Percentiles rank a stretch among this genome's conserved stretches.
Conservation (phyloP, 495 filamentous ascomycete genomes). For the Neohortaea acidophila region DNA sequence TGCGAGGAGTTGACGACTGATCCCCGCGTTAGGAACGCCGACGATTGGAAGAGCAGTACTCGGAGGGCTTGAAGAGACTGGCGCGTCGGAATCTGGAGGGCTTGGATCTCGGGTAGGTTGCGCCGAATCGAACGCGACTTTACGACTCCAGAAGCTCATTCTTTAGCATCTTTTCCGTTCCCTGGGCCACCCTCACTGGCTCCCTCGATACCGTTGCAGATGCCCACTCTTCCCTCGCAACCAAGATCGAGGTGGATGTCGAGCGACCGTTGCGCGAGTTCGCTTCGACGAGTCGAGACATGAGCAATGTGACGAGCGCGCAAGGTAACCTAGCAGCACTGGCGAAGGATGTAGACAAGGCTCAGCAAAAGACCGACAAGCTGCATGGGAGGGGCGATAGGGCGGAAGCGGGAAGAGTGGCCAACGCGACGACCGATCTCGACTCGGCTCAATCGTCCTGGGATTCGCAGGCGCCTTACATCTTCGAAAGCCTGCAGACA, state of each 20-base stretch:
- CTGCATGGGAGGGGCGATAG: constrained; percentile 64
- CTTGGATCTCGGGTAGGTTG: constrained; percentile 16
- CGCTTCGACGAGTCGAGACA: constrained; percentile 55
- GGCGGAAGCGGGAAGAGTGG: constrained; percentile 64
- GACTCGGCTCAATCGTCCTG: constrained; percentile 71
- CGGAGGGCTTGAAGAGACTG: constrained; percentile 67
- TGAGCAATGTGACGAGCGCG: constrained; percentile 70
- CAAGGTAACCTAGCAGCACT: constrained; percentile 64
- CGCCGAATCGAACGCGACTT: background rate
- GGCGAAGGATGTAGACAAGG: constrained; percentile 70
- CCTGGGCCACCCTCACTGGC: constrained; percentile 82
- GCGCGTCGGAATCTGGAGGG: constrained; percentile 37
- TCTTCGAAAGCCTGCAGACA: constrained; percentile 88
- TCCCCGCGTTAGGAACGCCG: constrained; percentile 58
- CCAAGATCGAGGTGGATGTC: constrained; percentile 79
- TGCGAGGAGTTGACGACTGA: constrained; percentile 5
- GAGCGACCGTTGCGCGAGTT: constrained; percentile 71
- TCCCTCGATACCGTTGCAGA: constrained; percentile 66
- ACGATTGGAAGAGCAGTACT: constrained; percentile 82
- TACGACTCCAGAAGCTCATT: constrained; percentile 37
- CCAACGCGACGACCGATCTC: constrained; percentile 55
- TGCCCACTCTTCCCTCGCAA: constrained; percentile 69
- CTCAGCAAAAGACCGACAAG: constrained; percentile 80
- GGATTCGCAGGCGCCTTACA: constrained; percentile 89
- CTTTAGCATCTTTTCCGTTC: constrained; percentile 67